Conservation (phyloP, 2,329 filamentous ascomycete species). For the Clarireedia sp. region DNA sequence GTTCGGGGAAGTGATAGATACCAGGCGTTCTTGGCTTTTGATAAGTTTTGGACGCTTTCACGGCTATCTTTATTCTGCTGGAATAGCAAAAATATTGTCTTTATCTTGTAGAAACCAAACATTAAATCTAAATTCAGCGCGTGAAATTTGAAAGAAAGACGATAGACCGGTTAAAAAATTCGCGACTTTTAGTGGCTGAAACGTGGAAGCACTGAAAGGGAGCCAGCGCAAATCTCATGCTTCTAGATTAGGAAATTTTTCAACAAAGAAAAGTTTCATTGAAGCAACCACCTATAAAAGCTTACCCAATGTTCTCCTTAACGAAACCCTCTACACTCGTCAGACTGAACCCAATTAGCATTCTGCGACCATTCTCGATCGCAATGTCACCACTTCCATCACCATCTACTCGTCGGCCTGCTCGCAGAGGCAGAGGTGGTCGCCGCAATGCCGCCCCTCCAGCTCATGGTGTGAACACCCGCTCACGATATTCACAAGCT, state of each 20-base stretch:
- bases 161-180: too few species aligned
- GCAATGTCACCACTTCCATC: neutral
- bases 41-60: too few species aligned
- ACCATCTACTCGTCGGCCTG: neutral
- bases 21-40: slow-evolving; percentile 2
- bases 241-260: neutral
- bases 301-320: neutral
- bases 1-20: slow-evolving; percentile 1
- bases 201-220: neutral
- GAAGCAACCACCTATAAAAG: neutral
- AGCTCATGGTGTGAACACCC: neutral
- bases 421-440: neutral
- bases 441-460: neutral
- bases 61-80: too few species aligned
- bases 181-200: too few species aligned
- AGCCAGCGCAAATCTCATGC: neutral
- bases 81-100: too few species aligned
- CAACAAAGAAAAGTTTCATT: neutral
- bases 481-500: slow-evolving; percentile 21
- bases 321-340: neutral
- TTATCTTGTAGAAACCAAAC: too few species aligned
- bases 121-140: too few species aligned
- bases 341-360: neutral
- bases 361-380: neutral
- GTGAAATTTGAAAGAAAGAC: too few species aligned